A percentile compares a stretch with the other conserved stretches of the same genome.
Conservation (phyloP, 2,329 filamentous ascomycete genomes). For the Fusarium sp. region DNA sequence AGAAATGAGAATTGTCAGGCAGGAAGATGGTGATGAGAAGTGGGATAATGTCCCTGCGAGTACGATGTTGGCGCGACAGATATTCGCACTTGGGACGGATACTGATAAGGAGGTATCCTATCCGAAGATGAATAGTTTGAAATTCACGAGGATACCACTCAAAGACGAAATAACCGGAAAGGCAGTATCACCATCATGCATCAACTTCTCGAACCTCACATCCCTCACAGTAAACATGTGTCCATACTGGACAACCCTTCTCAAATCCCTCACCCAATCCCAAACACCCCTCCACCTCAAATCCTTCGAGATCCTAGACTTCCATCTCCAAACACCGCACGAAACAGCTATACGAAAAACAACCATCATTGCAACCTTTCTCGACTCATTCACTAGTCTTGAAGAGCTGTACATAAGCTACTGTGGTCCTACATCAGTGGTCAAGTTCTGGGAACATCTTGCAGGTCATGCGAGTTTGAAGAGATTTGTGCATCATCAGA, state of each 20-base stretch:
- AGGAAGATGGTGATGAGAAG: rapidly evolving
- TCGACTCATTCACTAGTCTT: not conserved
- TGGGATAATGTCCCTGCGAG: not conserved
- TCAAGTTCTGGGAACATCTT: not conserved
- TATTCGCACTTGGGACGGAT: not conserved
- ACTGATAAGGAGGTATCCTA: rapidly evolving
- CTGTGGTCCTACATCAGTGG: not conserved
- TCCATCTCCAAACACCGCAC: not conserved
- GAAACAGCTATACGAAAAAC: not conserved
- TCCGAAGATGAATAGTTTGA: not conserved
- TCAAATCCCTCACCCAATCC: too few relatives aligned
- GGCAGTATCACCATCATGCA: not conserved
- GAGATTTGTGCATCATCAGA: not conserved
- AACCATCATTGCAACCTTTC: rapidly evolving
- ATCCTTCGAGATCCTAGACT: not conserved
- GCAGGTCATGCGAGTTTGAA: not conserved
- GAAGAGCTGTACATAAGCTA: conserved; percentile 1
- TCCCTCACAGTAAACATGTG: not conserved
- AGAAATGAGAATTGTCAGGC: not conserved
- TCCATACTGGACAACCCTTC: not conserved
- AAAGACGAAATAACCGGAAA: not conserved
- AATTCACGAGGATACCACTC: not conserved
- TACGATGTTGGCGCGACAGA: not conserved
- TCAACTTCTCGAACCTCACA: rapidly evolving
- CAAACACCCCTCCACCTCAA: not conserved